Percentiles rank a stretch among this genome's conserved stretches.
phyloP scores from a whole-genome alignment of 306 rosid species.

The Vigna nakashimae region DNA sequence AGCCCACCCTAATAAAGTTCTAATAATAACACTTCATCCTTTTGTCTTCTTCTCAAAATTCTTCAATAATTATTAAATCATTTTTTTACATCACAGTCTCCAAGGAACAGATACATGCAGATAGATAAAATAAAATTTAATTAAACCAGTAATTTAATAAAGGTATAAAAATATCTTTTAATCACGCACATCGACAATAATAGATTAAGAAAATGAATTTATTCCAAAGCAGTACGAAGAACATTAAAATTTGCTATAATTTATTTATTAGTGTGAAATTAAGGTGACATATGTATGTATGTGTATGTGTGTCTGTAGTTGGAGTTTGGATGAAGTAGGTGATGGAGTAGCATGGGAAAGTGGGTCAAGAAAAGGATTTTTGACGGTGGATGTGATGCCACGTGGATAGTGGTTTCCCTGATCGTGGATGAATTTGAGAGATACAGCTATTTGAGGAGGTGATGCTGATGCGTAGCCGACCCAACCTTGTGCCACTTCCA shows the following conservation, averaged over 20 bases:
- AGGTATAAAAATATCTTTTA: not conserved
- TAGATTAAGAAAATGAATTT: not conserved
- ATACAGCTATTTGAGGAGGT: conserved; percentile 49
- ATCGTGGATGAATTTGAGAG: conserved; percentile 47
- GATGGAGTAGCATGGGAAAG: conserved; percentile 5
- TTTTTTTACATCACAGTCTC: not conserved
- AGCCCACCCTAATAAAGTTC: not conserved
- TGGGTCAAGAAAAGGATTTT: not conserved
- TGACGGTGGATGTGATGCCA: conserved; percentile 44
- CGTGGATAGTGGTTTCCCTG: conserved; percentile 36
- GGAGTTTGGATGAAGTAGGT: not conserved
- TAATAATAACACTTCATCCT: not conserved
- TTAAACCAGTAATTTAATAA: not conserved
- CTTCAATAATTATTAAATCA: not conserved
- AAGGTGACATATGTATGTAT: not conserved
- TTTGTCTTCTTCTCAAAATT: not conserved
- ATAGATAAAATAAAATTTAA: not conserved
- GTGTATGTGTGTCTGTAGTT: not conserved
- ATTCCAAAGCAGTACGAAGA: too few relatives aligned
- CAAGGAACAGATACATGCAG: not conserved
- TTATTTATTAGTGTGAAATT: not conserved
- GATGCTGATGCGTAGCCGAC: conserved; percentile 70
- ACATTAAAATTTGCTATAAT: too few relatives aligned
- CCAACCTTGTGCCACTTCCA: conserved; percentile 71
- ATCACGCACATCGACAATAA: not conserved